Base-by-base conservation (phyloP, 2,329 filamentous ascomycete genomes). In the Botrytis sinoallii region DNA sequence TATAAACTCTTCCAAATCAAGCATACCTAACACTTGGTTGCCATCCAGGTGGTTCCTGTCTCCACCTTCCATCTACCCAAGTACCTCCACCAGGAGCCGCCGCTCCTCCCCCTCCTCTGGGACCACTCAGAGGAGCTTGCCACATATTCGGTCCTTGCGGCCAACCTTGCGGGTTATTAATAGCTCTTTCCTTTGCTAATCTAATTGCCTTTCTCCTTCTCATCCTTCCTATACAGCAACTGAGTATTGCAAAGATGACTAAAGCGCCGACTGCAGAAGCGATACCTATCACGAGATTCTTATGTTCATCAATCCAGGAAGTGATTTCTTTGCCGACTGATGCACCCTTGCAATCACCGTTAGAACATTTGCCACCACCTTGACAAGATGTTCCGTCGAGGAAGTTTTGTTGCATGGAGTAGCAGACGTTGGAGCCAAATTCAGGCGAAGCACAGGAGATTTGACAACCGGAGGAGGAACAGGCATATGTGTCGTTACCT, bases 311-410 rank as follows among this genome's bases (percentile, higher is more conserved):
- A 81, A 98, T 90, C 92, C 94, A 98, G 75, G 87, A 87, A 71
- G 84, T 85, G 76, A 97, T 90, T 83, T 94, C 90, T 75, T 90
- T 91, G 78, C 86, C 86, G 2, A 93, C 87, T 42, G 88, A 91
- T 52, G 89, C 85, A 75, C 93, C 95, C 78, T 87, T 83, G 83
- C 96, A 99, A 77, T 86, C 84, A 61, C 96, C 96, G 78, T 95
- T 95, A 70, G 82, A 81, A 82, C 96, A 99, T 73, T 85, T 86
- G 10, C 96, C 96, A 72, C 93, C 93, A 29, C 92, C 92, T 70
- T 90, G 87, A 81, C 96, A 99, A 1, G 88, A 85, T 1, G 96
- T 98, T 29, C 96, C 96, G 81, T 99, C 96, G 44, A 98, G 85
- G 83, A 97, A 98, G 83, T 97, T 96, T 81, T 98, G 94, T 81